Base-by-base conservation (phyloP, 1,139 yeast species). In the Arxiozyma telluris region DNA sequence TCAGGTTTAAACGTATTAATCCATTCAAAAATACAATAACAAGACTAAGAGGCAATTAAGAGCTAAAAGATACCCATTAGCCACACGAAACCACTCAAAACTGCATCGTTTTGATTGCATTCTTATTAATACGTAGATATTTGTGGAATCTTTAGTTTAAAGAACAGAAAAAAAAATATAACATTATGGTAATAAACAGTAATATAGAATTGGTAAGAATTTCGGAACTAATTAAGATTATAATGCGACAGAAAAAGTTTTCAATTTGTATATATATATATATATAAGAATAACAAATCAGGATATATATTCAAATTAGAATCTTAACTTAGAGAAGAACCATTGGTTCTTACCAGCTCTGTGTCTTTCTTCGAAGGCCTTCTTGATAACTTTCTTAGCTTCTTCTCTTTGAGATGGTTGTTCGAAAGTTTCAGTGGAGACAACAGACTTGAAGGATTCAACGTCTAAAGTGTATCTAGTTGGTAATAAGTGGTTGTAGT, bases 401-500 rank as follows among this genome's bases (percentile, higher is more conserved):
- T 91, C 97, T 79, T 86, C 96, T 78, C 96, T 88, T 81, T 91
- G 97, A 66, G 98, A 82, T 79, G 98, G 96, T 83, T 94, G 98
- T 75, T 83, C 84, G 77, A 94, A 87, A 72, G 98, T 83, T 77
- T 91, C 98, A 68, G 94, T 80, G 68, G 96, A 80, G 73, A 94
- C 89, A 72, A 83, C 87, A 71, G 87, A 73, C 84, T 93, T 93
- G 84, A 94, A 85, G 68, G 91, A 79, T 76, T 93, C 98, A 71
- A 93, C 94, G 76, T 93, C 98, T 73, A 94, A 84, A 61, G 96
- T 84, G 88, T 94, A 94, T 84, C 99, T 93, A 73, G 99, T 94
- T 82, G 98, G 98, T 95, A 94, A 86, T 78, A 94, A 83, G 80
- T 94, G 99, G 93, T 90, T 91, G 96, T 91, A 94, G 97, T 94